Base-by-base conservation (phyloP, 805 yeast genomes). In the Hanseniaspora osmophila region DNA sequence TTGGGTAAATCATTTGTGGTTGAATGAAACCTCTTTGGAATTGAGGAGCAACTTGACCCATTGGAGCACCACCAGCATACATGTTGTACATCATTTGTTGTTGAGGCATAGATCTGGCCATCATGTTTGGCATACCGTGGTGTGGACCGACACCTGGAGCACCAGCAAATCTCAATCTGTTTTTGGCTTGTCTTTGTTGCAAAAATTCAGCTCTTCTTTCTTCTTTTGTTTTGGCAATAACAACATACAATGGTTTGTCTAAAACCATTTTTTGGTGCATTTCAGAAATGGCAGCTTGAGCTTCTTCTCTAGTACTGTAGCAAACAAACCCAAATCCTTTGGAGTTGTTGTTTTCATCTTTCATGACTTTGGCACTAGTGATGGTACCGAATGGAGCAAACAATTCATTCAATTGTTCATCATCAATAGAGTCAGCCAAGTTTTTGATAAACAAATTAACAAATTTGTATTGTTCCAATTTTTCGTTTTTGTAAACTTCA, bases 311-410 rank as follows among this genome's bases (percentile, higher is more conserved):
- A 53, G 92, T 69, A 47, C 95, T 79, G 83, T 81, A 92, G 72
- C 98, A 87, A 57, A 92, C 98, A 65, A 92, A 92, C 62, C 98
- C 98, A 66, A 92, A 92, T 56, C 97, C 97, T 75, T 85, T 90
- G 52, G 96, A 86, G 71, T 86, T 86, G 59, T 95, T 96, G 51
- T 77, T 66, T 60, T 88, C 96, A 64, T 85, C 95, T 60, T 82
- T 78, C 96, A 92, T 90, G 56, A 90, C 94, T 71, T 84, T 87
- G 56, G 88, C 96, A 49, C 96, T 85, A 54, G 96, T 84, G 71
- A 92, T 92, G 62, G 84, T 69, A 65, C 98, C 98, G 66, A 80
- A 87, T 54, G 92, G 86, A 60, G 84, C 72, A 66, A 92, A 92
- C 70, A 85, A 96, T 71, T 85, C 95, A 64, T 75, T 78, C 64